A percentile compares a stretch with the other conserved stretches of the same genome.
Evolutionary conservation across 2,329 filamentous ascomycete species (phyloP).

Genomic region (Fusarium praegraminearum): DNA sequence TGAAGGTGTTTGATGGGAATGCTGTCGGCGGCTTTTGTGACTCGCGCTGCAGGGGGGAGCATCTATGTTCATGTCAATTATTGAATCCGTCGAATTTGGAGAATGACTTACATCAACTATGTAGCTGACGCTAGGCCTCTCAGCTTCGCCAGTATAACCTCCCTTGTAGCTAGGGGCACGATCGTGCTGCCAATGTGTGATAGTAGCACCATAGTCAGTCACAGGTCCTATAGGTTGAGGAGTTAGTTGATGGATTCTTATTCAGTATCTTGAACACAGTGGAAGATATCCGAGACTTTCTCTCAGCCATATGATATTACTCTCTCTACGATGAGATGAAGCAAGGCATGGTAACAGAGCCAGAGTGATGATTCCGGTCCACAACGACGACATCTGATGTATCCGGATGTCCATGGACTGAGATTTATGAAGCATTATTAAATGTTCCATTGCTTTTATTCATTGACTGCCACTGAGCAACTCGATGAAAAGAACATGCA

Average conservation of each 20-base stretch:
- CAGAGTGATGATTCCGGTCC: not conserved
- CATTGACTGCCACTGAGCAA: conserved; percentile 32
- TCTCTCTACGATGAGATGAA: not conserved
- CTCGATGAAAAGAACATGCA: not conserved
- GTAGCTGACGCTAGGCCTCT: conserved; percentile 89
- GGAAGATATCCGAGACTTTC: not conserved
- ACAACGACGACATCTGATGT: not conserved
- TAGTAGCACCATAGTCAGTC: conserved; percentile 91
- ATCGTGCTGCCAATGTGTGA: conserved; percentile 91
- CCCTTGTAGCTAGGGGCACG: conserved; percentile 77
- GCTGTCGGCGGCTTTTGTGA: conserved; percentile 81
- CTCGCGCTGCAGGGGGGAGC: conserved; percentile 83
- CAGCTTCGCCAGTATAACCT: conserved; percentile 77
- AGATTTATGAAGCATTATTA: not conserved
- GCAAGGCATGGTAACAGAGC: not conserved
- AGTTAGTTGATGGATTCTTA: conserved; percentile 38
- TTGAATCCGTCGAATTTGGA: not conserved
- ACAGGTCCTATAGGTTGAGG: conserved; percentile 74
- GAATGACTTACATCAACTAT: conserved; percentile 79
- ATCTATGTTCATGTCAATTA: conserved; percentile 67
- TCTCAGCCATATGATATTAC: not conserved
- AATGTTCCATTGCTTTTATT: not conserved
- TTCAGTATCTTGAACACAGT: conserved; percentile 19
- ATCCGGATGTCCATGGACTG: not conserved
- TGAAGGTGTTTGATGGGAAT: conserved; percentile 96